Percentiles rank a stretch among this genome's conserved stretches.
phyloP scores from a whole-genome alignment of 148 eudicot genomes.

The Pharnaceum exiguum region DNA sequence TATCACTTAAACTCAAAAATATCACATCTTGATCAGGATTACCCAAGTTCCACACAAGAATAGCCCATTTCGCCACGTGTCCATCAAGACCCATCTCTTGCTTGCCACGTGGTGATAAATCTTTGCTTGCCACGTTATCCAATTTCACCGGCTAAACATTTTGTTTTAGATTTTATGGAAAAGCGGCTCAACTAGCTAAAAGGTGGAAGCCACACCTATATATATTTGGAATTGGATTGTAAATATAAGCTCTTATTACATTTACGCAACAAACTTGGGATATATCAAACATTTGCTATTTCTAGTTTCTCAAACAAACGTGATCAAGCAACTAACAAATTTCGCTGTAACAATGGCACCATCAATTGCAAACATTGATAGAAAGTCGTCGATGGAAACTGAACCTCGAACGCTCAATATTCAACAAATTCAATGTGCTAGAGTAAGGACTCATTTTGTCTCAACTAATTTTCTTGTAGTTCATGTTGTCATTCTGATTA shows the following conservation, averaged over 20 bases:
- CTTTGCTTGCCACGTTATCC: conserved; percentile 5
- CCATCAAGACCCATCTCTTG: neutral
- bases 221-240: neutral
- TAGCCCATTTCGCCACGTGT: conserved; percentile 28
- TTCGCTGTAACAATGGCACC: conserved; percentile 19
- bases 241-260: no score
- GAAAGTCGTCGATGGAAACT: conserved; percentile 44
- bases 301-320: neutral
- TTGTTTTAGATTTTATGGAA: neutral
- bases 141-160: no score
- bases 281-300: neutral
- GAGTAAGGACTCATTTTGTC: conserved; percentile 25
- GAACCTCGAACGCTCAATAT: conserved; percentile 55
- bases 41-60: no score
- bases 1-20: no score
- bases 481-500: neutral
- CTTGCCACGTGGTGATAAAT: conserved; percentile 6
- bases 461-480: neutral
- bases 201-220: neutral
- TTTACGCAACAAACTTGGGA: no score
- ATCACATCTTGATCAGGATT: no score
- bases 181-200: conserved; percentile 11
- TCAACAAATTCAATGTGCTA: conserved; percentile 41
- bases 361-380: conserved; percentile 20
- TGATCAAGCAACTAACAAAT: no score